Conservation (phyloP, 1,139 yeast genomes). For the Magnusiomyces clavatus region DNA sequence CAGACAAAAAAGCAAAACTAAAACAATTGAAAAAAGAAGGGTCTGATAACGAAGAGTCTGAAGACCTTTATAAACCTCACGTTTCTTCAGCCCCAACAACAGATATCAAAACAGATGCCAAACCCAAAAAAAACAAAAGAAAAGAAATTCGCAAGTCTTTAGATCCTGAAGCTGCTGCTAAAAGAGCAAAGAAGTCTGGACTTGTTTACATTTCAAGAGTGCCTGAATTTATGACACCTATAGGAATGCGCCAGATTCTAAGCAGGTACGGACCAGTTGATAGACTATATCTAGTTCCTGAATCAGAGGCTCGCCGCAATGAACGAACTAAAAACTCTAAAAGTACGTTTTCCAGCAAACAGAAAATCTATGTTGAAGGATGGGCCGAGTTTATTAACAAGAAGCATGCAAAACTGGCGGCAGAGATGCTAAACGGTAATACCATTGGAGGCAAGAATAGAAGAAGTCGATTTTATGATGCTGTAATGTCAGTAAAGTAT, state of each 20-base stretch:
- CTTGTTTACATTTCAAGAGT: conserved; percentile 83
- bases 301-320: conserved; percentile 61
- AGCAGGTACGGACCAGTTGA: conserved; percentile 79
- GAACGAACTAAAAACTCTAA: conserved; percentile 40
- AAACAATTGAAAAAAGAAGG: no score
- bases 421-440: conserved; percentile 78
- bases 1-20: no score
- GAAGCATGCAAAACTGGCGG: conserved; percentile 82
- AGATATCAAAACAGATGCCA: not conserved
- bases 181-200: conserved; percentile 62
- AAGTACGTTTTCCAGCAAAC: conserved; percentile 61
- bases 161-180: conserved; percentile 28
- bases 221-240: conserved; percentile 97
- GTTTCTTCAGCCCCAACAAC: not conserved
- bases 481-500: conserved; percentile 82
- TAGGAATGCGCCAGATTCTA: conserved; percentile 74
- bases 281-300: conserved; percentile 78
- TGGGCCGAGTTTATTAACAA: conserved; percentile 92
- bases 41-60: conserved; percentile 8
- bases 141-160: conserved; percentile 22
- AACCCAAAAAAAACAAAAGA: conserved; percentile 16
- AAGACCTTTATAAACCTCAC: conserved; percentile 3
- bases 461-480: conserved; percentile 89
- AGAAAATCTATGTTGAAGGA: conserved; percentile 83
- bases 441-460: conserved; percentile 80